Percentiles rank a stretch among this genome's conserved stretches.
Evolutionary conservation across 1,284 basidiomycete genomes (phyloP).

Genomic region (Malassezia psittaci): DNA sequence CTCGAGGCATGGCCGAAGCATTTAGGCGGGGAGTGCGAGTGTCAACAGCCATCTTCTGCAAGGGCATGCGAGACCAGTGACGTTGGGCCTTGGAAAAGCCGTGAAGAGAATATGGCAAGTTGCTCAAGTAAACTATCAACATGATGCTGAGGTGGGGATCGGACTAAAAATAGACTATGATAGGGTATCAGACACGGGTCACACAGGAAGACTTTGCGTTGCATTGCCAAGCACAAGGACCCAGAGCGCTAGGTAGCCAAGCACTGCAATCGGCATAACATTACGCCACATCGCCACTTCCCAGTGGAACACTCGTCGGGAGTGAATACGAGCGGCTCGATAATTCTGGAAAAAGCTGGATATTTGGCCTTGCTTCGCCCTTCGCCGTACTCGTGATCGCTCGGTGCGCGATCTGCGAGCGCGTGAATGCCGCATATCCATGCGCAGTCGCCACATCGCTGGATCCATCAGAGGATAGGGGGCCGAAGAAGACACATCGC

Average conservation of each 20-base stretch:
- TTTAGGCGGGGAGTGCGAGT: constrained; percentile 38
- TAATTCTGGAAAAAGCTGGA: constrained; percentile 15
- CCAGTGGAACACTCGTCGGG: constrained; percentile 41
- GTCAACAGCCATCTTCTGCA: constrained; percentile 1
- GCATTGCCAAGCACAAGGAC: constrained; percentile 18
- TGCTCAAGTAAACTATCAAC: not conserved
- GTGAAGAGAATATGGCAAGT: too few species aligned
- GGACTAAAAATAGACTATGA: not conserved
- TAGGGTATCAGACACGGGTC: not conserved
- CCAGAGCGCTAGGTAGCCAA: constrained; percentile 41
- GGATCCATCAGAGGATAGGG: constrained; percentile 1
- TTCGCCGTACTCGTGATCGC: not conserved
- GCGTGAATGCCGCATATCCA: constrained; percentile 6
- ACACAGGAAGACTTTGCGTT: too few species aligned
- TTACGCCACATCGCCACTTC: constrained; percentile 44
- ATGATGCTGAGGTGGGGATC: not conserved
- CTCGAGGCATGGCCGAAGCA: constrained; percentile 30
- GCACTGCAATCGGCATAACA: constrained; percentile 34
- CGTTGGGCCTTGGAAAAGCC: constrained; percentile 31
- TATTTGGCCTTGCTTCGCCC: constrained; percentile 2
- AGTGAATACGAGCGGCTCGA: constrained; percentile 13
- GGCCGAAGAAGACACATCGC: not conserved
- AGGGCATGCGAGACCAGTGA: constrained; percentile 26
- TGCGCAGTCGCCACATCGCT: constrained; percentile 7
- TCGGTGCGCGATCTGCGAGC: not conserved